A percentile compares a stretch with the other conserved stretches of the same genome.
phyloP scores from a whole-genome alignment of 192 early-diverging fungal species.

The Coemansia sp. region DNA sequence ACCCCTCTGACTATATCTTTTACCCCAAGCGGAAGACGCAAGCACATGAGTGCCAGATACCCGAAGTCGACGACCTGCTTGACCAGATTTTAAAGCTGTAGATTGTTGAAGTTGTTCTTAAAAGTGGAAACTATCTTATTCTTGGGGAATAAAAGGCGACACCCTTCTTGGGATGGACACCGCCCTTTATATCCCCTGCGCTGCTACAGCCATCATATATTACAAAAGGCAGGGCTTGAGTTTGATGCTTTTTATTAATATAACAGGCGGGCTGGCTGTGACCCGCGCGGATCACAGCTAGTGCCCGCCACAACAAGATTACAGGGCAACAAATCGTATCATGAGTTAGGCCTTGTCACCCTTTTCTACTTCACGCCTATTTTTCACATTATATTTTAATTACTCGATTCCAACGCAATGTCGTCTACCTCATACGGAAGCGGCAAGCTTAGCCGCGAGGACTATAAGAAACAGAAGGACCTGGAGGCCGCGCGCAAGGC shows the following conservation, averaged over 20 bases:
- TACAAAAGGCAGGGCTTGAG: too few relatives aligned
- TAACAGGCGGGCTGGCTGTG: too few relatives aligned
- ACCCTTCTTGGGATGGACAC: too few relatives aligned
- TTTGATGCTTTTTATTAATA: too few relatives aligned
- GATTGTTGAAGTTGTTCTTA: neutral
- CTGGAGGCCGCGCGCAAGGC: constrained; percentile 96
- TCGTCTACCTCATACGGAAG: constrained; percentile 14
- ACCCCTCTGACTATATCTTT: constrained; percentile 60
- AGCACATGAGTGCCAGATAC: constrained; percentile 54
- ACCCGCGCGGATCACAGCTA: too few relatives aligned
- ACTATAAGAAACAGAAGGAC: constrained; percentile 92
- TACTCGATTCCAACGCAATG: constrained; percentile 5
- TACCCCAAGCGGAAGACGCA: constrained; percentile 60
- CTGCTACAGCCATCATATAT: too few relatives aligned
- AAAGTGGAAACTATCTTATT: too few relatives aligned
- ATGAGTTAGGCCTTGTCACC: too few relatives aligned
- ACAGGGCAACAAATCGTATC: too few relatives aligned
- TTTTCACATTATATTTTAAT: neutral
- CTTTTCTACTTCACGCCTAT: neutral
- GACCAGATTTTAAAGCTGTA: constrained; percentile 20
- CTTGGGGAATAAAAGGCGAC: too few relatives aligned
- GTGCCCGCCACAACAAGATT: too few relatives aligned
- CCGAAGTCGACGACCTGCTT: constrained; percentile 45
- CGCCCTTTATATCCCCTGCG: too few relatives aligned
- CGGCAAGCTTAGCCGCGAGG: constrained; percentile 85